Base-by-base conservation (phyloP, 2,329 filamentous ascomycete species). In the Cladophialophora exuberans region DNA sequence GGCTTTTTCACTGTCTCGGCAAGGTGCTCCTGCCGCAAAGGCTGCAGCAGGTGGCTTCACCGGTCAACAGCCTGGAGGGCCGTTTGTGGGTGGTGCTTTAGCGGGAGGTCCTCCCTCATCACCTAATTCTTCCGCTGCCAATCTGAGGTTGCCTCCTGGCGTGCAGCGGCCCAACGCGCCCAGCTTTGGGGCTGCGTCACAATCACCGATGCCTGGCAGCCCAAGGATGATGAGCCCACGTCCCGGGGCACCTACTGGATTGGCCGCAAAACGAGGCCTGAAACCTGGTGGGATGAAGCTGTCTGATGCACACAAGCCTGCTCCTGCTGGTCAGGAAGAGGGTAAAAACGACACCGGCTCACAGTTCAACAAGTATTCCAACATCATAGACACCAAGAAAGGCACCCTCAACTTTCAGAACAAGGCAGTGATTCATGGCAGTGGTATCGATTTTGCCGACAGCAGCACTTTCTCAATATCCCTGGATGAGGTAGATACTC, bases 391-490 rank as follows among this genome's bases (percentile, higher is more conserved):
- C 68, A 87, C 90, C 0, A 89, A 97, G 67, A 90, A 90, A 46
- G 94, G 94, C 9, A 95, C 88, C 64, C 79, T 99, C 60, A 95
- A 87, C 6, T 99, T 99, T 73, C 89, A 91, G 65, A 92, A 91
- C 63, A 96, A 96, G 63, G 94, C 94, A 9, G 84, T 90, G 3
- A 89, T 99, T 49, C 93, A 92, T 60, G 86, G 89, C 22, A 85
- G 88, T 13, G 94, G 94, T 22, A 92, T 99, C 59, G 88, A 97
- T 67, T 99, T 99, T 68, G 87, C 88, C 20, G 91, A 88, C 54
- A 94, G 94, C 2, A 88, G 87, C 50, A 90, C 86, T 15, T 97
- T 99, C 73, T 90, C 82, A 67, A 97, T 99, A 67, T 97, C 93
- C 3, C 79, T 99, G 36, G 93, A 99, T 67, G 93, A 99, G 71